Conservation (phyloP, 1,284 basidiomycete genomes). For the Austroboletus novae-zelandiae region DNA sequence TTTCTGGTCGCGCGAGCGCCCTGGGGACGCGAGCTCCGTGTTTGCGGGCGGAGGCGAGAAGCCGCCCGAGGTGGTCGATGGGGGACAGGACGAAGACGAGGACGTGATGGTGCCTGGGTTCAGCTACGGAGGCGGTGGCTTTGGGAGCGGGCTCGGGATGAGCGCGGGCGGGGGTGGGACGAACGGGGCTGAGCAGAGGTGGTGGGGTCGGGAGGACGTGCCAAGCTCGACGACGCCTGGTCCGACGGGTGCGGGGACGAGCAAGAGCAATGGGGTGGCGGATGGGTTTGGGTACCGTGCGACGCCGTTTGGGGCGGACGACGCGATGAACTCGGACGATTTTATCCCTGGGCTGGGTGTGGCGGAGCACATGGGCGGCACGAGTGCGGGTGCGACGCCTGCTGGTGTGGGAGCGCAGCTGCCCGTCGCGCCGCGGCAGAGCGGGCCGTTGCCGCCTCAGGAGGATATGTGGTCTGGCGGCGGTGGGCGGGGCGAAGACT, state of each 20-base stretch:
- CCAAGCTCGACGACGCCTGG: slow-evolving; percentile 15
- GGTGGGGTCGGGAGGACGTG: slow-evolving; percentile 39
- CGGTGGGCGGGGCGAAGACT: slow-evolving; percentile 6
- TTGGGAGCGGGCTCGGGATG: slow-evolving; percentile 10
- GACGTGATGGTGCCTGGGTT: slow-evolving; percentile 69
- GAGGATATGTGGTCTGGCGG: slow-evolving; percentile 41
- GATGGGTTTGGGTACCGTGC: slow-evolving; percentile 17
- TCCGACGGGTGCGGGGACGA: background rate
- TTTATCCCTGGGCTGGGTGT: slow-evolving; percentile 50
- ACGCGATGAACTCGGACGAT: slow-evolving; percentile 39
- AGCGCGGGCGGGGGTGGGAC: background rate
- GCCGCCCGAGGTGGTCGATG: slow-evolving; percentile 60
- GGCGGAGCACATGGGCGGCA: slow-evolving; percentile 14
- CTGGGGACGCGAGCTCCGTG: slow-evolving; percentile 67
- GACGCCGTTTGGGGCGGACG: slow-evolving; percentile 17
- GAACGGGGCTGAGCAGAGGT: slow-evolving; percentile 19
- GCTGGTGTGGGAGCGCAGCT: slow-evolving; percentile 4
- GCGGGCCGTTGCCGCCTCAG: slow-evolving; percentile 38
- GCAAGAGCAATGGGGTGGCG: background rate
- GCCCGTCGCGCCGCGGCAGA: slow-evolving; percentile 30
- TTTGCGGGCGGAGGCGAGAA: slow-evolving; percentile 77
- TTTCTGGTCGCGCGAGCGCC: slow-evolving; percentile 92
- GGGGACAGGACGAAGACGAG: slow-evolving; percentile 71
- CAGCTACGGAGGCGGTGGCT: slow-evolving; percentile 33
- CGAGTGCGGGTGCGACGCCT: background rate